Percentiles rank a stretch among this genome's conserved stretches.
Conservation (phyloP, 768 basidiomycete species). For the Ephemerocybe angulata region DNA sequence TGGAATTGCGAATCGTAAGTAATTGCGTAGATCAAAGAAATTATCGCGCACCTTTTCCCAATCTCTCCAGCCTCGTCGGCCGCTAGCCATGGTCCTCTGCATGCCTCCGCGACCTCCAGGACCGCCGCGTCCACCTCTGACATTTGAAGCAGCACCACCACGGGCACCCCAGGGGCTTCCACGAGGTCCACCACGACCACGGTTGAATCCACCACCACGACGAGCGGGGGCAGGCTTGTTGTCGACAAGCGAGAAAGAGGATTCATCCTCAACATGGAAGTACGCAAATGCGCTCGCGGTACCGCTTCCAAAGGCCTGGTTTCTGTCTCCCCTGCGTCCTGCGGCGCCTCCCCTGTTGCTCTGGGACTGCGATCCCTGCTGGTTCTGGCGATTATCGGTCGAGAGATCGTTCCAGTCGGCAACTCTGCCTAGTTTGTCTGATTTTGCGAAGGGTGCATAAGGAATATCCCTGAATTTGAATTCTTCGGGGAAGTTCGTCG, state of each 20-base stretch:
- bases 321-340: constrained; percentile 68
- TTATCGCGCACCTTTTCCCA: constrained; percentile 78
- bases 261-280: constrained; percentile 97
- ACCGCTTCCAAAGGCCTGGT: constrained; percentile 86
- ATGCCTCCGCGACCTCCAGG: constrained; percentile 36
- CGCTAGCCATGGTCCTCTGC: constrained; percentile 46
- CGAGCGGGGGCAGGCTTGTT: constrained; percentile 72
- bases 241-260: constrained; percentile 94
- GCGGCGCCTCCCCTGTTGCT: constrained; percentile 46
- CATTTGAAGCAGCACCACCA: constrained; percentile 34
- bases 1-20: constrained; percentile 22
- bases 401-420: constrained; percentile 94
- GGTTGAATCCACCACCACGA: constrained; percentile 61
- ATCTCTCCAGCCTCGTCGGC: constrained; percentile 74
- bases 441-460: constrained; percentile 97
- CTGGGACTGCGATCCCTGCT: constrained; percentile 45
- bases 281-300: constrained; percentile 91
- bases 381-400: constrained; percentile 55
- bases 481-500: constrained; percentile 73
- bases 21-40: not conserved
- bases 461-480: constrained; percentile 99
- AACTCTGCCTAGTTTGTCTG: constrained; percentile 95
- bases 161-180: constrained; percentile 50
- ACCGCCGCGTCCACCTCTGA: constrained; percentile 45
- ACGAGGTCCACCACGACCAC: constrained; percentile 54